Conservation (phyloP, 192 early-diverging fungal genomes). For the Entomortierella lignicola region DNA sequence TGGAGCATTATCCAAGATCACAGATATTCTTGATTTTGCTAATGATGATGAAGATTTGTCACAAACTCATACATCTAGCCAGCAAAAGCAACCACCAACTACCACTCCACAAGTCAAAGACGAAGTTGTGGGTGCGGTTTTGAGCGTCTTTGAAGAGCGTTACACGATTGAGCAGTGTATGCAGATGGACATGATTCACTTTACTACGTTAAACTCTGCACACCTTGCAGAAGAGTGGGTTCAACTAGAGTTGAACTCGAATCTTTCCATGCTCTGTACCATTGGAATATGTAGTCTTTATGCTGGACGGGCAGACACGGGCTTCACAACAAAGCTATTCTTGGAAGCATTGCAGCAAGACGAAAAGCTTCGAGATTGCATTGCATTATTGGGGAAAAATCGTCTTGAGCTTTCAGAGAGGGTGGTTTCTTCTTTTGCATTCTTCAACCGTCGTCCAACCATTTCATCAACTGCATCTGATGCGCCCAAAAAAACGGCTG, state of each 20-base stretch:
- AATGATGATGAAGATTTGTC: background rate
- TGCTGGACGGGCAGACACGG: constrained; percentile 3
- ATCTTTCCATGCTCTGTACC: constrained; percentile 16
- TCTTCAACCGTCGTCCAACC: constrained; percentile 28
- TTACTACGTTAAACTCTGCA: constrained; percentile 3
- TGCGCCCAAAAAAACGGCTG: background rate
- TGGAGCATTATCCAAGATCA: constrained; percentile 5
- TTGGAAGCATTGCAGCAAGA: constrained; percentile 9
- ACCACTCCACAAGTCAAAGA: background rate
- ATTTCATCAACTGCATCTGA: background rate
- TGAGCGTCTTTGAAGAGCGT: background rate
- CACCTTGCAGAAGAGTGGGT: constrained; percentile 29
- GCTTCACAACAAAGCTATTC: constrained; percentile 14
- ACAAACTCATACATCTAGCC: background rate
- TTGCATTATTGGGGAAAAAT: background rate
- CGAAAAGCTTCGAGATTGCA: background rate
- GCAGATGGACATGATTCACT: constrained; percentile 22
- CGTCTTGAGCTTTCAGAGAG: constrained; percentile 24
- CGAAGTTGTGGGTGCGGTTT: background rate
- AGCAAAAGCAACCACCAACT: background rate
- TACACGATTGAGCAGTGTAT: constrained; percentile 2
- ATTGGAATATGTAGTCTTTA: constrained; percentile 11
- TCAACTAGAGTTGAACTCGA: constrained; percentile 5
- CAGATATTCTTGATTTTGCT: background rate
- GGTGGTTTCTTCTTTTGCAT: constrained; percentile 17